Base-by-base conservation (phyloP, 306 rosid species). In the Bauhinia variegata region DNA sequence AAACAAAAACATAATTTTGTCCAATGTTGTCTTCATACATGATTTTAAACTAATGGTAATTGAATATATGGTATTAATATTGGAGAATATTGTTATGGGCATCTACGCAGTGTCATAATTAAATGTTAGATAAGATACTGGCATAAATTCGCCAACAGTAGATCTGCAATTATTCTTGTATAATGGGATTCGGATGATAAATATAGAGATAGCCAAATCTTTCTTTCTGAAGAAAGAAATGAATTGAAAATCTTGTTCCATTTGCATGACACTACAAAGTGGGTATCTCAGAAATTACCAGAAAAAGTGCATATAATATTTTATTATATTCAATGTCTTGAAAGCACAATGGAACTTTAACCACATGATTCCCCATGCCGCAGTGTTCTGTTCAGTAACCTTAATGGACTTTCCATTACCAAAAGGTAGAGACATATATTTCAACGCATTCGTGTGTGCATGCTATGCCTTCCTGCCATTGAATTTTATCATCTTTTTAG, bases 121-220 rank as follows among this genome's bases (percentile, higher is more conserved):
- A 53, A 67, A 78, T 72, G 62, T 52, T 38, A 76, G 73, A 72
- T 56, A 72, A 67, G 73, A 72, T 78, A 62, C 78, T 36, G 56
- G 82, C 63, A 78, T 73, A 78, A 63, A 78, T 78, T 78, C 83
- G 60, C 65, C 47, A 8, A 51, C 59, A 72, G 65, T 15, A 70
- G 43, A 68, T 74, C 49, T 69, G 36, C 70, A 57, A 53, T 64
- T 69, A 79, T 86, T 88, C 85, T 80, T 72, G 59, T 55, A 15
- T 4, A 12, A 15, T 62, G 64, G 66, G 86, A 86, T 75, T 73
- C 67, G 74, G 31, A 33, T 54, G 62, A 67, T 51, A 65, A 56
- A 70, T 11, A 17, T 4, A 34, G 11, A 63, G 60, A 67, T 61
- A 66, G 55, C 72, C 76, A 39, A 75, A 72, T 68, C 67, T 75